phyloP scores from a whole-genome alignment of 768 basidiomycete species.

The Pleurotus ostreatus region DNA sequence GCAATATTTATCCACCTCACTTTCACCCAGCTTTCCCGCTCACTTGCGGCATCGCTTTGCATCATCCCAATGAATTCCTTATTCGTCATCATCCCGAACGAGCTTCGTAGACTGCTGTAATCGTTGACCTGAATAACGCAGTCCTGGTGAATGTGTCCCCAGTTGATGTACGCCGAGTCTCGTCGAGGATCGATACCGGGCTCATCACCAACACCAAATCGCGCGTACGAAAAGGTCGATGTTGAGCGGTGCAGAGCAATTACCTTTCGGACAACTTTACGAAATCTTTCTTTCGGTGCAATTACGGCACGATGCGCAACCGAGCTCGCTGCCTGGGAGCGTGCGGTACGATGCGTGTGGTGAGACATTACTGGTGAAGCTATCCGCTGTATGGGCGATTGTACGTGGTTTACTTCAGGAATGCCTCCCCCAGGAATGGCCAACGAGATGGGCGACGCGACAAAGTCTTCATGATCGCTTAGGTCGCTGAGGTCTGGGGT shows the following conservation, averaged over 20 bases:
- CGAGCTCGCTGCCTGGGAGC: constrained; percentile 11
- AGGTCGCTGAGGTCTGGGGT: constrained; percentile 61
- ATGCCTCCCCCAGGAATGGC: not conserved
- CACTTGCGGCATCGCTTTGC: constrained; percentile 36
- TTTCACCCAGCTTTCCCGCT: constrained; percentile 56
- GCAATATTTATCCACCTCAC: constrained; percentile 75
- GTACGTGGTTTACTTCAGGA: not conserved
- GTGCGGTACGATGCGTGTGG: constrained; percentile 13
- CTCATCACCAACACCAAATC: constrained; percentile 54
- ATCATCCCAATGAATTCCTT: constrained; percentile 56
- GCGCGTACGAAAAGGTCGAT: constrained; percentile 25
- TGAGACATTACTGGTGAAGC: constrained; percentile 11
- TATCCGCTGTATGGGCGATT: constrained; percentile 10
- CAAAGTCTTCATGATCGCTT: constrained; percentile 10
- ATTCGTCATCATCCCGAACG: constrained; percentile 55
- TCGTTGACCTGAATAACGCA: constrained; percentile 67
- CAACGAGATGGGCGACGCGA: not conserved
- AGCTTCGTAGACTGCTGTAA: constrained; percentile 56
- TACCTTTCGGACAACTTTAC: constrained; percentile 52
- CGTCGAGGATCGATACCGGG: constrained; percentile 70
- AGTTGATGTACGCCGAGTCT: constrained; percentile 48
- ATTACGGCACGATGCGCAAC: constrained; percentile 14
- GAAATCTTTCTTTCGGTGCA: constrained; percentile 49
- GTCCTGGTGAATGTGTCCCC: constrained; percentile 53
- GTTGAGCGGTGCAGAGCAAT: constrained; percentile 60